Base-by-base conservation (phyloP, 768 basidiomycete genomes). In the Pleurotus tuoliensis region DNA sequence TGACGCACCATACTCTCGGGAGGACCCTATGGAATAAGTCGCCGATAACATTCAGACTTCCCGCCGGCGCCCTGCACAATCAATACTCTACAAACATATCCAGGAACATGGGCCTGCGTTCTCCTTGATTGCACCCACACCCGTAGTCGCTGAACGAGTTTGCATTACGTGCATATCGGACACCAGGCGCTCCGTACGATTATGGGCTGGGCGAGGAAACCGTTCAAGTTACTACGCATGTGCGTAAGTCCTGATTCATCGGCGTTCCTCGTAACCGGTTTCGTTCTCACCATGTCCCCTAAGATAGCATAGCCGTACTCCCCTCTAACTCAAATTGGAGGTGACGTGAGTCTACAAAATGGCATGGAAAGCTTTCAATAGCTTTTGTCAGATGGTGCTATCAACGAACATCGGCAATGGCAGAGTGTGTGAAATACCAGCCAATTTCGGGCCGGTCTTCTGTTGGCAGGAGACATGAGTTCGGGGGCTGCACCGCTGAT, bases 21-120 rank as follows among this genome's bases (percentile, higher is more conserved):
- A 40, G 51, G 51, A 53, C 51, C 51, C 51, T 53, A 18, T 53
- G 51, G 18, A 39, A 51, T 22, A 16, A 38, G 16, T 30, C 49
- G 49, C 15, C 24, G 51, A 53, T 53, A 40, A 39, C 51, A 38
- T 53, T 53, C 51, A 53, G 51, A 53, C 51, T 53, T 53, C 51
- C 51, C 51, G 51, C 38, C 51, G 51, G 51, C 51, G 16, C 51
- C 51, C 51, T 53, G 51, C 39, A 41, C 30, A 34, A 38, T 39
- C 22, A 39, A 53, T 12, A 24, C 51, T 41, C 51, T 39, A 53
- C 38, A 22, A 7, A 22, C 51, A 41, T 25, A n/a, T 22, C 39
- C 18, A 53, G 51, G 51, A 53, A 53, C 51, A 24, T 39, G 39
- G 6, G 7, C 22, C 12, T 15, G n/a, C 11, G 8, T 44, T 16